Conservation (phyloP, 2,329 filamentous ascomycete species). For the Lachnum nothofagi region DNA sequence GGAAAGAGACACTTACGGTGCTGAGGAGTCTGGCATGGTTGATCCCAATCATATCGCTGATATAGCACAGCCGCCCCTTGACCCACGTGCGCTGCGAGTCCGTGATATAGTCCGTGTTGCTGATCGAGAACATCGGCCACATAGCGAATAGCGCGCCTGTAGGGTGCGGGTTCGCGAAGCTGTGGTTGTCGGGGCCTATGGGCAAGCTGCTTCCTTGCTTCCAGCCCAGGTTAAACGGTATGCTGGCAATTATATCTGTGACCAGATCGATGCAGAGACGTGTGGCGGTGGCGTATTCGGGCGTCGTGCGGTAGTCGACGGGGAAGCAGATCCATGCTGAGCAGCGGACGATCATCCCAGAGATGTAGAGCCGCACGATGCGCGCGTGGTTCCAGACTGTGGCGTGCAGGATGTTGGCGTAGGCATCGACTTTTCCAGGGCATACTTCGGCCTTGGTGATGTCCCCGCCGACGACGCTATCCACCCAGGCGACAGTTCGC, state of each 20-base stretch:
- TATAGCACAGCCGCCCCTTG: constrained; percentile 48
- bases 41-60: constrained; percentile 52
- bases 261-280: constrained; percentile 49
- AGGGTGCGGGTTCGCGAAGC: constrained; percentile 42
- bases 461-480: constrained; percentile 47
- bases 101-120: constrained; percentile 54
- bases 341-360: constrained; percentile 52
- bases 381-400: constrained; percentile 53
- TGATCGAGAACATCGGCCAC: constrained; percentile 52
- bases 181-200: constrained; percentile 42
- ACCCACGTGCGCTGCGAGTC: constrained; percentile 54
- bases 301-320: constrained; percentile 57
- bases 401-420: constrained; percentile 54
- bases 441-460: constrained; percentile 52
- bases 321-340: constrained; percentile 57
- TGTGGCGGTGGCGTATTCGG: constrained; percentile 54
- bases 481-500: constrained; percentile 53
- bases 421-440: constrained; percentile 56
- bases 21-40: constrained; percentile 52
- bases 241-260: constrained; percentile 54
- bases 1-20: constrained; percentile 39
- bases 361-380: constrained; percentile 49
- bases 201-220: constrained; percentile 38
- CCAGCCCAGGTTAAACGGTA: constrained; percentile 60
- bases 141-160: constrained; percentile 55